These are phyloP conservation scores for Pestalotiopsis sp. DNA, from an alignment of 2,329 filamentous ascomycete genomes.

Conservation along the genomic window DNA sequence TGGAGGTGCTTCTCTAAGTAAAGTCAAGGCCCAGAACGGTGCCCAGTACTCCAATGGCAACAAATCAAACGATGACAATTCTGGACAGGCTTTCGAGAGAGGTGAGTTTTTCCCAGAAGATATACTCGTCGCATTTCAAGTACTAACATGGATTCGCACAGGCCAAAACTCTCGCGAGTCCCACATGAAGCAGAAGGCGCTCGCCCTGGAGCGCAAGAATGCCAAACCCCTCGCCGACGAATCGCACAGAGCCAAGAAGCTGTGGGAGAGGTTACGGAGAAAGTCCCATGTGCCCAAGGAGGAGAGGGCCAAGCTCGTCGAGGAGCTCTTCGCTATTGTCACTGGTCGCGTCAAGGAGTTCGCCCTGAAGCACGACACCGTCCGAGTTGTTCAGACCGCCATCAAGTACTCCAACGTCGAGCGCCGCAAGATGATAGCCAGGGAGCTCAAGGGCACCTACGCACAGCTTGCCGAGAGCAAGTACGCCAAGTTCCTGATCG, in stretches of 20 bases:
- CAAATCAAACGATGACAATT: conserved; percentile 25
- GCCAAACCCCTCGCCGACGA: conserved; percentile 91
- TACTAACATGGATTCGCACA: conserved; percentile 23
- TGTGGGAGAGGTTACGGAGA: conserved; percentile 90
- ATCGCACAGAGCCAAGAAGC: conserved; percentile 86
- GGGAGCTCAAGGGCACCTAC: conserved; percentile 83
- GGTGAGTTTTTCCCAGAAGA: conserved; percentile 28
- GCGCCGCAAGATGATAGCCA: conserved; percentile 83
- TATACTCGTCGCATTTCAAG: not conserved
- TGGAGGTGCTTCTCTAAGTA: conserved; percentile 49
- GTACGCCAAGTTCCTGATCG: conserved; percentile 97
- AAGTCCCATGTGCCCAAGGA: conserved; percentile 93
- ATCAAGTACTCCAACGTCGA: conserved; percentile 90
- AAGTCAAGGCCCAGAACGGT: conserved; percentile 36
- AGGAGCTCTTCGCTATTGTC: conserved; percentile 88
- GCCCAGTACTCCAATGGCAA: conserved; percentile 23
- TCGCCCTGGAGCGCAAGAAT: conserved; percentile 85
- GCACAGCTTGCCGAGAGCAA: conserved; percentile 85
- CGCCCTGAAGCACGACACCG: conserved; percentile 96
- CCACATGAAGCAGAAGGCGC: conserved; percentile 88
- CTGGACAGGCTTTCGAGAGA: conserved; percentile 41
- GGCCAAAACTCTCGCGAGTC: conserved; percentile 76
- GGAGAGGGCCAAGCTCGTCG: conserved; percentile 82
- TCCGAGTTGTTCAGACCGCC: conserved; percentile 94
- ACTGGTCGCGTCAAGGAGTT: conserved; percentile 92